Base-by-base conservation (phyloP, 2,329 filamentous ascomycete species). In the Diaporthe sp. region DNA sequence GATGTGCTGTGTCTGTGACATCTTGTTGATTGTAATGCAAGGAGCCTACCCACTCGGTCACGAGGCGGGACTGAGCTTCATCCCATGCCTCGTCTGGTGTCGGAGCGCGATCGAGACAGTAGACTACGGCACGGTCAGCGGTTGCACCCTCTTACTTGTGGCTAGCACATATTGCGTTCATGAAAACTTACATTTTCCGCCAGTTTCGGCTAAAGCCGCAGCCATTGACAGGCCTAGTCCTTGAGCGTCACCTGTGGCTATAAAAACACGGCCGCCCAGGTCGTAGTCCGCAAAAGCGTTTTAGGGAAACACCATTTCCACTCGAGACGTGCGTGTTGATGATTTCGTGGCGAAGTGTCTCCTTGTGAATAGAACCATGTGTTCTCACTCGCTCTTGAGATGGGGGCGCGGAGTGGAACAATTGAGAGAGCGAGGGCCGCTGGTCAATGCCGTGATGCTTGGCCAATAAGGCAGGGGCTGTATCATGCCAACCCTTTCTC, bases 201-300 rank as follows among this genome's bases (percentile, higher is more conserved):
- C 94, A 32, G 93, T 93, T 82, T 96, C 93, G 17, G 94, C 85
- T 19, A 96, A 84, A 1, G 92, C 93, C 79, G 96, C 93, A 1
- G 93, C 90, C 78, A 95, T 90, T 8, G 92, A 90, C 27, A 96
- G 83, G n/a, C 94, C 94, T 13, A 96, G 87, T 0, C 94, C 94
- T 75, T 91, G 88, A 3, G 90, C 93, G 71, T 90, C 94, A 25
- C 94, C 94, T 2, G 93, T 93, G 4, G 95, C 91, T 39, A 94
- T 81, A 61, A 94, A 89, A 1, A 94, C 88, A 78, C 92, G 92
- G 74, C 90, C 89, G n/a, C 85, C 85, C 47, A 96, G 85, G 76
- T 89, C 90, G 83, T 95, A 95, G 80, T 95, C 93, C 8, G 91
- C 89, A 68, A 93, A 93, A 81, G n/a, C 79, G 77, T 72, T 83